Conservation (phyloP, 352 stramenopile genomes). For the Globisporangium mamillatum region DNA sequence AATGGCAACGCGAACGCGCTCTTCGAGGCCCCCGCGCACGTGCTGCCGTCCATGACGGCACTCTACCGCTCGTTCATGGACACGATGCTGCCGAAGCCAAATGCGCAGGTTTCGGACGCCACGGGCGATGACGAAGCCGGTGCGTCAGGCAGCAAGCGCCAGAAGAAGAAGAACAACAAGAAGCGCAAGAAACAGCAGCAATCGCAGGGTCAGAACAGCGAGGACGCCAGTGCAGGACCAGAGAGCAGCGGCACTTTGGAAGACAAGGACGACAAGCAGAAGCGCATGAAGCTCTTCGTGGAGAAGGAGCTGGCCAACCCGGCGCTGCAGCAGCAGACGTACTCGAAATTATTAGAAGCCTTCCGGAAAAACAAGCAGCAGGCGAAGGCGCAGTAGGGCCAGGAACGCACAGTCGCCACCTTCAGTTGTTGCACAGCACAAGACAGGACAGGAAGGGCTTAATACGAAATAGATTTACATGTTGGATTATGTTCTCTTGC, state of each 20-base stretch:
- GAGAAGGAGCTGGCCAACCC: conserved; percentile 65
- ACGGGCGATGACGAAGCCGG: conserved; percentile 8
- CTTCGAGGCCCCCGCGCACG: conserved; percentile 79
- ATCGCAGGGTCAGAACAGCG: conserved; percentile 24
- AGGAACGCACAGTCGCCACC: background rate
- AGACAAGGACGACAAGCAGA: conserved; percentile 39
- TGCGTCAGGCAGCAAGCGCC: conserved; percentile 16
- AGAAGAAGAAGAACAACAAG: conserved; percentile 58
- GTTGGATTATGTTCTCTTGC: background rate
- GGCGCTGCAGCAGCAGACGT: conserved; percentile 58
- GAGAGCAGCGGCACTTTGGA: conserved; percentile 20
- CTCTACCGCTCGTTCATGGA: conserved; percentile 88
- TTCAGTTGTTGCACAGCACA: no score
- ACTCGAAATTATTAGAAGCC: conserved; percentile 64
- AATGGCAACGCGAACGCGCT: conserved; percentile 29
- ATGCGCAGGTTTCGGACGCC: conserved; percentile 15
- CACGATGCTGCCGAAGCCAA: conserved; percentile 76
- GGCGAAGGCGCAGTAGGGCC: conserved; percentile 10
- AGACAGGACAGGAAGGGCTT: background rate
- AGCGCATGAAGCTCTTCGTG: conserved; percentile 61
- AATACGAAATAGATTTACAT: conserved; percentile 28
- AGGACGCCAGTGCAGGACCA: background rate
- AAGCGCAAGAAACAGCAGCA: conserved; percentile 57
- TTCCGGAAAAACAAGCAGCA: conserved; percentile 55
- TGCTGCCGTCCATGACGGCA: conserved; percentile 78